A percentile compares a stretch with the other conserved stretches of the same genome.
Evolutionary conservation across 352 stramenopile species (phyloP).

Genomic region (Globisporangium nagaii): DNA sequence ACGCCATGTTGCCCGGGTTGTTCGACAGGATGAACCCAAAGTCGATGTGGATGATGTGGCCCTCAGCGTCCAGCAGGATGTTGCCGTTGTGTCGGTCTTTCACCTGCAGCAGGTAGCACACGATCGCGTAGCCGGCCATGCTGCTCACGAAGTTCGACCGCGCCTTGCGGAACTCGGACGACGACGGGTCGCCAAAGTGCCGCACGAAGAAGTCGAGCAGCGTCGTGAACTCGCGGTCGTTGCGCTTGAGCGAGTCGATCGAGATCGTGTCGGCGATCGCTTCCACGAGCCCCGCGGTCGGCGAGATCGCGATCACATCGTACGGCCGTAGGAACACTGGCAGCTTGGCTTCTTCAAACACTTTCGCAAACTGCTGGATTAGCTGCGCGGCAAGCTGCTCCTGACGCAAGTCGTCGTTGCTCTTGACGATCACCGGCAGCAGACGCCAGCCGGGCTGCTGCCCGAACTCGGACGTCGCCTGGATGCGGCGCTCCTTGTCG

Average conservation of each 20-base stretch:
- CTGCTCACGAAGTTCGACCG: constrained; percentile 86
- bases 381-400: constrained; percentile 97
- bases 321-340: constrained; percentile 95
- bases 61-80: constrained; percentile 94
- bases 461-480: constrained; percentile 82
- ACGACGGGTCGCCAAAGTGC: constrained; percentile 86
- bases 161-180: constrained; percentile 68
- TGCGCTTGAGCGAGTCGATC: constrained; percentile 97
- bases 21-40: constrained; percentile 95
- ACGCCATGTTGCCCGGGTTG: constrained; percentile 91
- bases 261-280: constrained; percentile 96
- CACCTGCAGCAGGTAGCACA: constrained; percentile 96
- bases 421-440: constrained; percentile 96
- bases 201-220: constrained; percentile 93
- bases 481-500: constrained; percentile 91
- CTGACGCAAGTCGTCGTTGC: constrained; percentile 97
- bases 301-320: constrained; percentile 93
- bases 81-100: constrained; percentile 99
- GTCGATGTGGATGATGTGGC: constrained; percentile 97
- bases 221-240: constrained; percentile 89
- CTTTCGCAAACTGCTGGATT: constrained; percentile 91
- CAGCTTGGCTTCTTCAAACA: constrained; percentile 93
- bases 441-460: constrained; percentile 86
- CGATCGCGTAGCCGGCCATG: constrained; percentile 89
- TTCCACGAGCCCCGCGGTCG: constrained; percentile 94